Evolutionary conservation across 2,329 filamentous ascomycete species (phyloP), one percentile per base, ranked within the genome.

Genomic region (Phyllosticta capitalensis): DNA sequence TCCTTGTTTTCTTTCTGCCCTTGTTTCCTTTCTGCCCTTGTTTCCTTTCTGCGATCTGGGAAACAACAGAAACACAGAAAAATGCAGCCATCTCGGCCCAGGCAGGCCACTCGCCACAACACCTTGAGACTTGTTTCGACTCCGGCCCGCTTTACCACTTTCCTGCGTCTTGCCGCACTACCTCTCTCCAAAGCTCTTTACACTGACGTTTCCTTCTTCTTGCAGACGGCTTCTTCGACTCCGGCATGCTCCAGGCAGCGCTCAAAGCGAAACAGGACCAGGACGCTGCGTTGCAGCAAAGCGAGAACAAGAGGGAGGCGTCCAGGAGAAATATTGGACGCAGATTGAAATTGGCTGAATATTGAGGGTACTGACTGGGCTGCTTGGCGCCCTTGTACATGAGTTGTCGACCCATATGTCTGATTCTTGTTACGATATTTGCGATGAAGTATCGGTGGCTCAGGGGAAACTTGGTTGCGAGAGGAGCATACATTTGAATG

Each of bases 161-260:
- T 7, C n/a, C 38, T 45, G 6, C 14, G n/a, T n/a, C 5, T 45
- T 45, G 17, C 38, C 38, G 17, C 38, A n/a, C 38, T 14, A 45
- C 5, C 30, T n/a, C n/a, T 58, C 59, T 59, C 54, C 48, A 51
- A 22, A 56, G 57, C 17, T 24, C 21, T 28, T 33, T 52, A 54
- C 38, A 24, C 12, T 54, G 24, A 52, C 26, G 22, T 57, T 55
- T 21, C 45, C 10, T 50, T 53, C 14, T 33, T 10, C 51, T 26
- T 59, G 30, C 69, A 96, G 92, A 96, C 78, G 92, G 92, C 30
- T 96, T 97, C 79, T 97, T 97, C 75, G 92, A 97, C 71, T 91
- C 92, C 0, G 92, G 92, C 14, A 95, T 96, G 90, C 82, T 96
- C 5, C 79, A 94, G 22, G 89, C 95, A 71, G 90, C 91, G 1